Evolutionary conservation across 2,329 filamentous ascomycete species (phyloP).

Genomic region (Diaporthe caulivora): DNA sequence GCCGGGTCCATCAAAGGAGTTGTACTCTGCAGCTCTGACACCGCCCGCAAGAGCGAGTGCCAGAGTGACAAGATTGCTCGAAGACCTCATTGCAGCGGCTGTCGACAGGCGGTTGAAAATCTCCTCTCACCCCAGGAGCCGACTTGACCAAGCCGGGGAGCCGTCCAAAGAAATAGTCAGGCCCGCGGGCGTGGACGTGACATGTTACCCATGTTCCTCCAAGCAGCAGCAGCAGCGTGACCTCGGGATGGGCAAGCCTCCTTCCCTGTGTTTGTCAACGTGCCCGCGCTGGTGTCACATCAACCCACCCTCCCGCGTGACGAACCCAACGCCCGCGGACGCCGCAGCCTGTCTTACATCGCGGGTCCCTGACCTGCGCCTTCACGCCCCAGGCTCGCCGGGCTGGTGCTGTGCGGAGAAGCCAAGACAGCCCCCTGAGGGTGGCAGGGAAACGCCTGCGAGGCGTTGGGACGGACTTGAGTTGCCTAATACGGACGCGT

Average conservation of each 20-base stretch:
- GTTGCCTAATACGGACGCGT: conserved; percentile 23
- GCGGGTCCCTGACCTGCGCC: conserved; percentile 23
- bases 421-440: conserved; percentile 13
- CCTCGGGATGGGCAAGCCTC: conserved; percentile 27
- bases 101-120: neutral
- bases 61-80: conserved; percentile 15
- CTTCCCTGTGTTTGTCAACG: conserved; percentile 15
- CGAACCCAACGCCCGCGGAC: conserved; percentile 25
- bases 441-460: conserved; percentile 4
- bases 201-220: neutral
- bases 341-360: conserved; percentile 18
- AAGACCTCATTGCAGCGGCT: conserved; percentile 30
- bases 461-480: conserved; percentile 21
- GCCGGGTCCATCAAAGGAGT: conserved; percentile 64
- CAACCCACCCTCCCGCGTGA: conserved; percentile 23
- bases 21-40: conserved; percentile 49
- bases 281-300: conserved; percentile 28
- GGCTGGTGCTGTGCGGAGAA: conserved; percentile 9
- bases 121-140: neutral
- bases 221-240: conserved; percentile 4
- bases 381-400: neutral
- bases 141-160: neutral
- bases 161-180: conserved; percentile 18
- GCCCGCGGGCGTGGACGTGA: neutral
- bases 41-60: conserved; percentile 32